Percentiles rank a stretch among this genome's conserved stretches.
phyloP scores from a whole-genome alignment of 257 asterid genomes.

The Eustoma russellianum region DNA sequence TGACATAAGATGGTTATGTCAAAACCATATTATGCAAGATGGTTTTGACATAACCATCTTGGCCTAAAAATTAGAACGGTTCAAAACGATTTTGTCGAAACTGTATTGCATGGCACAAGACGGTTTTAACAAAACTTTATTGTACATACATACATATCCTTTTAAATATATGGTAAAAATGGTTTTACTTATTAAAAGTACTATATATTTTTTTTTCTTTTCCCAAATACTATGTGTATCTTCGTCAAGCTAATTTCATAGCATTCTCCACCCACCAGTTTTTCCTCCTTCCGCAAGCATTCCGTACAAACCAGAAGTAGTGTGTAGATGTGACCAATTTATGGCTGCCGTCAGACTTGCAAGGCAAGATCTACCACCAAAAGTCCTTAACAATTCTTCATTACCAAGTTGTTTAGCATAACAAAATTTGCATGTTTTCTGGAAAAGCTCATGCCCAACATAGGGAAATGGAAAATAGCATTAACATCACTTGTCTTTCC shows the following conservation, averaged over 20 bases:
- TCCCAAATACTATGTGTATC: too few species aligned
- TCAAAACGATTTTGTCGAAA: too few species aligned
- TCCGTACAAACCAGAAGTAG: conserved; percentile 9
- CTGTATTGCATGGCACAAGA: too few species aligned
- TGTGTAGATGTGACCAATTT: neutral
- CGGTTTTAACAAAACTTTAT: too few species aligned
- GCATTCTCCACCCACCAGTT: conserved; percentile 2
- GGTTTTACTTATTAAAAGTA: neutral
- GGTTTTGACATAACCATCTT: too few species aligned
- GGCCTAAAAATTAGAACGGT: too few species aligned
- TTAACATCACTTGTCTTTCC: neutral
- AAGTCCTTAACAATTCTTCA: conserved; percentile 7
- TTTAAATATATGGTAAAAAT: too few species aligned
- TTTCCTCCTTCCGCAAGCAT: conserved; percentile 3
- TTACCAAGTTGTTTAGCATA: conserved; percentile 15
- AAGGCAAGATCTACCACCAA: neutral
- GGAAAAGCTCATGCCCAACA: conserved; percentile 8
- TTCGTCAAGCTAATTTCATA: neutral
- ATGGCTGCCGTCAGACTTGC: conserved; percentile 16
- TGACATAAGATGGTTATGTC: too few species aligned
- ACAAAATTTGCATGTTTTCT: conserved; percentile 10
- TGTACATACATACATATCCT: too few species aligned
- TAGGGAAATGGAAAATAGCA: conserved; percentile 13
- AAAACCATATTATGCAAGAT: too few species aligned
- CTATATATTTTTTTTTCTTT: too few species aligned